phyloP scores from a whole-genome alignment of 768 basidiomycete species.

The Mycena leptocephala region DNA sequence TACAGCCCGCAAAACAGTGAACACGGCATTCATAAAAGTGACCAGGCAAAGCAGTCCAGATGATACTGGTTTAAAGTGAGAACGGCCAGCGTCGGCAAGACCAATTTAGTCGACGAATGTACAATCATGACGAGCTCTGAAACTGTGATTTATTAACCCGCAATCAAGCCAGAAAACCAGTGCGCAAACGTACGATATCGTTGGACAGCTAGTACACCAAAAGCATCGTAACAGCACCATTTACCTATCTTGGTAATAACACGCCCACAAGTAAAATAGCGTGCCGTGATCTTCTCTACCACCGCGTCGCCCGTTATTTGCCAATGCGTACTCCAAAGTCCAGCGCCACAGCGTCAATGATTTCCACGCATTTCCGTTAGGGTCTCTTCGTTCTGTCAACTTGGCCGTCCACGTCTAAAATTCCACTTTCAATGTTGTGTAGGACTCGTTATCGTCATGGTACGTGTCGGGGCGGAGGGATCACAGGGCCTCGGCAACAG shows the following conservation, averaged over 20 bases:
- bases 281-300: slow-evolving; percentile 52
- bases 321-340: slow-evolving; percentile 39
- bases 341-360: slow-evolving; percentile 70
- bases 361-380: slow-evolving; percentile 74
- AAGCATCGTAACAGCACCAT: not conserved
- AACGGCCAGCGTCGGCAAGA: no score
- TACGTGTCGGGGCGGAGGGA: slow-evolving; percentile 47
- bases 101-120: no score
- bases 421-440: slow-evolving; percentile 66
- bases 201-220: not conserved
- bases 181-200: not conserved
- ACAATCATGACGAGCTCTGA: no score
- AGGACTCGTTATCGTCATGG: slow-evolving; percentile 59
- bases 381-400: slow-evolving; percentile 59
- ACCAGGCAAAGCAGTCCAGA: no score
- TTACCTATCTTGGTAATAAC: slow-evolving; percentile 43
- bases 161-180: not conserved
- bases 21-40: no score
- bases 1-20: no score
- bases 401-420: slow-evolving; percentile 69
- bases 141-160: no score
- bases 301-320: slow-evolving; percentile 35
- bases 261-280: slow-evolving; percentile 53
- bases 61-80: no score
- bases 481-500: slow-evolving; percentile 48